A percentile compares a stretch with the other conserved stretches of the same genome.
Evolutionary conservation across 2,329 filamentous ascomycete species (phyloP).

Genomic region (Bipolaris sorokiniana): DNA sequence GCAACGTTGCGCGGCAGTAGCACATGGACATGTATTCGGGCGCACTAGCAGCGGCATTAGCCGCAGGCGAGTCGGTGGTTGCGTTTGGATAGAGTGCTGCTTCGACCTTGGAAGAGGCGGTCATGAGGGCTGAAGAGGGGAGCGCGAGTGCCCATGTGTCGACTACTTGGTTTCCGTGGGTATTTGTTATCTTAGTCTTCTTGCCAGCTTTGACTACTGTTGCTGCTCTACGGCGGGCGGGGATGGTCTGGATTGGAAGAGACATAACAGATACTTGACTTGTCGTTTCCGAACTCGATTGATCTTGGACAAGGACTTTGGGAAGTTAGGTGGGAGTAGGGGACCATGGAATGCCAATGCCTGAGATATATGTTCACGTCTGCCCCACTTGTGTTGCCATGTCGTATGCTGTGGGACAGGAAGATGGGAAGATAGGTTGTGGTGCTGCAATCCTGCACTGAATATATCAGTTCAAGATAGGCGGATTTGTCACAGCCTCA

Average conservation of each 20-base stretch:
- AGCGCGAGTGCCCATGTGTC: slow-evolving; percentile 58
- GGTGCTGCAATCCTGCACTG: background rate
- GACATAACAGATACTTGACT: slow-evolving; percentile 15
- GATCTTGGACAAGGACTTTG: background rate
- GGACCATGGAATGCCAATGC: background rate
- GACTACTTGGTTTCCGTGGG: slow-evolving; percentile 57
- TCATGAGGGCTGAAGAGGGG: slow-evolving; percentile 26
- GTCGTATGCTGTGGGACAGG: slow-evolving; percentile 18
- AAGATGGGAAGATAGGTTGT: slow-evolving; percentile 18
- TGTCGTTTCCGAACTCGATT: background rate
- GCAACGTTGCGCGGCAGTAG: slow-evolving; percentile 40
- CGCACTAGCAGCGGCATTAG: slow-evolving; percentile 36
- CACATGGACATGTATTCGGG: slow-evolving; percentile 48
- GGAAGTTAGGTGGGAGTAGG: background rate
- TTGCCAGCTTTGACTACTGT: slow-evolving; percentile 48
- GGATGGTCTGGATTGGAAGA: slow-evolving; percentile 42
- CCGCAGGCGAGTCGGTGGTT: slow-evolving; percentile 25
- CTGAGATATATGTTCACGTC: slow-evolving; percentile 4
- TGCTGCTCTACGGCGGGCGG: slow-evolving; percentile 54
- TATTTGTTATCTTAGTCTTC: slow-evolving; percentile 56
- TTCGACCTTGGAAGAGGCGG: slow-evolving; percentile 29
- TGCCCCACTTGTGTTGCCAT: slow-evolving; percentile 18
- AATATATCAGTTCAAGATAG: slow-evolving; percentile 10
- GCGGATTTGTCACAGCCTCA: slow-evolving; percentile 2
- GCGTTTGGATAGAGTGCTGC: slow-evolving; percentile 40